Evolutionary conservation across 2,329 filamentous ascomycete species (phyloP).

Genomic region (Colletotrichum orchidophilum): DNA sequence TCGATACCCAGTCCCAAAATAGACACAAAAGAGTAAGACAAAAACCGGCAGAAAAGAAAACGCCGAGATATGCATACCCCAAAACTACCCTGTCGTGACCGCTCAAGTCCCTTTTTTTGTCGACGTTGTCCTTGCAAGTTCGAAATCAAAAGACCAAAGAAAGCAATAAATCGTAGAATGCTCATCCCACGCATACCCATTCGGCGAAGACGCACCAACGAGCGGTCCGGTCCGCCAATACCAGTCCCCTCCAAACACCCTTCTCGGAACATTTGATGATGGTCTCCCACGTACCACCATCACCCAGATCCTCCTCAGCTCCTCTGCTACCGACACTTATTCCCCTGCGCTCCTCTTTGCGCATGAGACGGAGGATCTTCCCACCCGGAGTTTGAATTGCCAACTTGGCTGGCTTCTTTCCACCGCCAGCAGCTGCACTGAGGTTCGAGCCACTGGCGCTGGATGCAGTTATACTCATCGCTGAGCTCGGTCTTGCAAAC

Average conservation of each 20-base stretch:
- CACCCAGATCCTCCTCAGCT: slow-evolving; percentile 66
- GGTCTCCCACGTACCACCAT: slow-evolving; percentile 86
- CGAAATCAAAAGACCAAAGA: slow-evolving; percentile 8
- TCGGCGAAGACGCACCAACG: slow-evolving; percentile 94
- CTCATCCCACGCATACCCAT: slow-evolving; percentile 69
- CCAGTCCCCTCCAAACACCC: slow-evolving; percentile 82
- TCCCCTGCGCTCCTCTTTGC: slow-evolving; percentile 76
- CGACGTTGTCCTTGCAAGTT: slow-evolving; percentile 12
- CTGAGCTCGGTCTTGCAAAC: slow-evolving; percentile 67
- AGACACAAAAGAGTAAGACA: slow-evolving; percentile 3
- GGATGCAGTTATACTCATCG: slow-evolving; percentile 71
- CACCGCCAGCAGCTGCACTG: slow-evolving; percentile 62
- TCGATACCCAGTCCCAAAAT: slow-evolving; percentile 15
- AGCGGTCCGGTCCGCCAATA: slow-evolving; percentile 83
- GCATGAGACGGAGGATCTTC: slow-evolving; percentile 89
- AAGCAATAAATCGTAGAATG: slow-evolving; percentile 8
- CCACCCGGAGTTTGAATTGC: slow-evolving; percentile 94
- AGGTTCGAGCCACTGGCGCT: slow-evolving; percentile 67
- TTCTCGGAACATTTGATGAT: slow-evolving; percentile 90
- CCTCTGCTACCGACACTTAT: slow-evolving; percentile 57
- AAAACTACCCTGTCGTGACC: slow-evolving; percentile 11
- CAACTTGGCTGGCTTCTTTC: slow-evolving; percentile 90
- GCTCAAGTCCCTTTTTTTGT: slow-evolving; percentile 23
- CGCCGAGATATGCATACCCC: slow-evolving; percentile 33
- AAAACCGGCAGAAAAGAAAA: slow-evolving; percentile 19